Conservation (phyloP, 2,329 filamentous ascomycete genomes). For the Alternaria viburni region DNA sequence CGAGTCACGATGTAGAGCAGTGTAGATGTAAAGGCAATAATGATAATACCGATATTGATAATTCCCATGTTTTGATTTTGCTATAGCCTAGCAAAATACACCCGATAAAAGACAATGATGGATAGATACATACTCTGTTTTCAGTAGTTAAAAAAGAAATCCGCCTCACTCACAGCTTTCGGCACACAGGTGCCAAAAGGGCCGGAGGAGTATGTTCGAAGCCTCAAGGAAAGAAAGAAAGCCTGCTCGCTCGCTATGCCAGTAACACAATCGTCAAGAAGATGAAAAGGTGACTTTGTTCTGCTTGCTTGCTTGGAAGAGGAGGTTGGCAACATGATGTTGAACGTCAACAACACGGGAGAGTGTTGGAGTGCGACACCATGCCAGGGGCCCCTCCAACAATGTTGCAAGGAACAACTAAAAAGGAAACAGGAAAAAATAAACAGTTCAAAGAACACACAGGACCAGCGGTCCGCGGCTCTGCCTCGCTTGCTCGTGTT, state of each 20-base stretch:
- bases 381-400: constrained; percentile 12
- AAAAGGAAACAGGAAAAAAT: constrained; percentile 9
- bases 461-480: constrained; percentile 9
- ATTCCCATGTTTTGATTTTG: constrained; percentile 2
- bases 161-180: constrained; percentile 12
- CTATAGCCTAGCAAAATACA: constrained; percentile 3
- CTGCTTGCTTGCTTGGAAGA: constrained; percentile 1
- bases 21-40: not conserved
- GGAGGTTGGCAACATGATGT: not conserved
- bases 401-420: not conserved
- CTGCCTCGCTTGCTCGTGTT: constrained; percentile 11
- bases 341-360: constrained; percentile 10
- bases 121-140: constrained; percentile 17
- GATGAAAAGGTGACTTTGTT: constrained; percentile 11
- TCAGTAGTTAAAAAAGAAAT: constrained; percentile 8
- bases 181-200: not conserved
- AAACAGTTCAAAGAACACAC: constrained; percentile 15
- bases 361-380: constrained; percentile 13
- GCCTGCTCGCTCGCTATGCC: constrained; percentile 43
- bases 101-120: constrained; percentile 7
- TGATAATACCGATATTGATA: constrained; percentile 8
- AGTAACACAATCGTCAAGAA: constrained; percentile 47
- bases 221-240: constrained; percentile 15
- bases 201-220: constrained; percentile 14
- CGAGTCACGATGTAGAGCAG: not conserved